These are phyloP conservation scores for Geosmithia morbida DNA, from an alignment of 2,329 filamentous ascomycete species.

Conservation along the genomic window DNA sequence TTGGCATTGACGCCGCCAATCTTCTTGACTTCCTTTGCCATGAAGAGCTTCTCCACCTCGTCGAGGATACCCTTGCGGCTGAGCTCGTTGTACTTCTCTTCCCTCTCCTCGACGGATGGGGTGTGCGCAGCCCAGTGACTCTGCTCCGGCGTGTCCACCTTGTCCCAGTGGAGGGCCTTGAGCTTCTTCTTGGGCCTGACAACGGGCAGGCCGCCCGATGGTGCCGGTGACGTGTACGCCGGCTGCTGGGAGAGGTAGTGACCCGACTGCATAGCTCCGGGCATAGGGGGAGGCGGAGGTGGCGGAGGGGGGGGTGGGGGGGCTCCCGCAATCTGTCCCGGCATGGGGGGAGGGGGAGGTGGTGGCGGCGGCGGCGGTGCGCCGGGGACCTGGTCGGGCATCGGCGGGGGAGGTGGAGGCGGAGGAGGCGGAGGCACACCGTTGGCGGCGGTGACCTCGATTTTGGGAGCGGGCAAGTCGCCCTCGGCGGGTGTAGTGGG, in stretches of 20 bases:
- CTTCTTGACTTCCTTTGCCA: conserved; percentile 91
- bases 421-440: conserved; percentile 21
- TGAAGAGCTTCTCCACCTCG: conserved; percentile 93
- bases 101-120: conserved; percentile 74
- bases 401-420: conserved; percentile 29
- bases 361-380: conserved; percentile 22
- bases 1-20: conserved; percentile 58
- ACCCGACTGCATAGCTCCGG: conserved; percentile 41
- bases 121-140: conserved; percentile 87
- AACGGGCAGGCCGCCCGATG: conserved; percentile 56
- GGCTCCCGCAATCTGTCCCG: conserved; percentile 4
- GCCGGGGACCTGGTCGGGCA: conserved; percentile 12
- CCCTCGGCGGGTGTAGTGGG: conserved; percentile 51
- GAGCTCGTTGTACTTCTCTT: conserved; percentile 91
- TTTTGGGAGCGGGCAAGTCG: conserved; percentile 36
- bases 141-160: conserved; percentile 81
- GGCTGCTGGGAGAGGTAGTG: conserved; percentile 59
- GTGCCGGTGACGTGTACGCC: conserved; percentile 31
- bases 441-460: conserved; percentile 35
- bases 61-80: conserved; percentile 91
- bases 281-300: conserved; percentile 27
- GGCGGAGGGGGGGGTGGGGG: conserved; percentile 19
- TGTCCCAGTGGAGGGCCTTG: conserved; percentile 98
- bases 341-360: conserved; percentile 12
- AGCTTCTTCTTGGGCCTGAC: conserved; percentile 97